Percentiles rank a stretch among this genome's conserved stretches.
Conservation (phyloP, 208 protist genomes). For the Jaenimonas drosophilae region DNA sequence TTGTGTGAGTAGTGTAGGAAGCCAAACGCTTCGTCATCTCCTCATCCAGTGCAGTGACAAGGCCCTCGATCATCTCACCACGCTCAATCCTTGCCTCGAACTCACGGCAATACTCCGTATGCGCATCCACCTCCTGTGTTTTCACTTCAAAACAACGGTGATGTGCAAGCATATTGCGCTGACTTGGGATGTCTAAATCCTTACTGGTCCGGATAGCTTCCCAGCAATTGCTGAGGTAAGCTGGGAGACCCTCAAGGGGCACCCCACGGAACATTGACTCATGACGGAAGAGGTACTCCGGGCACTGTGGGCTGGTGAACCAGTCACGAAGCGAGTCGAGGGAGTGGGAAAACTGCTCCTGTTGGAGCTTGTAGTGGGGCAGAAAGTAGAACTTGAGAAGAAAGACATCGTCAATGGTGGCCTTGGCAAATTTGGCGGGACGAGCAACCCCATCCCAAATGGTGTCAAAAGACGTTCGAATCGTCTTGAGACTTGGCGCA, state of each 20-base stretch:
- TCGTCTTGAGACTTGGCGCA: slow-evolving; percentile 48
- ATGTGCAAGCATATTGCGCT: slow-evolving; percentile 94
- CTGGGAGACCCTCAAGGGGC: slow-evolving; percentile 71
- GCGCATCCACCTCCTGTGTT: slow-evolving; percentile 32
- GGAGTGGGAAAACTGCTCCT: slow-evolving; percentile 35
- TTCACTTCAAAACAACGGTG: slow-evolving; percentile 91
- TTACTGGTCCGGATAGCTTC: slow-evolving; percentile 90
- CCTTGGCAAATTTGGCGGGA: slow-evolving; percentile 38
- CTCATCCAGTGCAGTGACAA: slow-evolving; percentile 43
- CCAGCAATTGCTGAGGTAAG: slow-evolving; percentile 88
- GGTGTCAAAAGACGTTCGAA: slow-evolving; percentile 89
- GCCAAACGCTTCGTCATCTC: slow-evolving; percentile 31
- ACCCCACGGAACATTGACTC: slow-evolving; percentile 75
- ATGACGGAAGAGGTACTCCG: slow-evolving; percentile 60
- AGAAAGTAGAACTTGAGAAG: slow-evolving; percentile 61
- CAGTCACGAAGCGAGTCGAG: slow-evolving; percentile 37
- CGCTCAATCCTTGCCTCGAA: slow-evolving; percentile 41
- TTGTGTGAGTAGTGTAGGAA: slow-evolving; percentile 42
- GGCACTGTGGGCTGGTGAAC: slow-evolving; percentile 27
- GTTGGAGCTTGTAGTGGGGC: slow-evolving; percentile 82
- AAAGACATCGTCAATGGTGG: slow-evolving; percentile 62
- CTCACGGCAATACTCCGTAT: slow-evolving; percentile 29
- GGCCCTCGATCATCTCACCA: slow-evolving; percentile 46
- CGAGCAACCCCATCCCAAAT: slow-evolving; percentile 87
- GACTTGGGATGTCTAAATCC: slow-evolving; percentile 94